These are phyloP conservation scores for Septoria petroselini DNA, from an alignment of 2,329 filamentous ascomycete species.

Conservation along the genomic window DNA sequence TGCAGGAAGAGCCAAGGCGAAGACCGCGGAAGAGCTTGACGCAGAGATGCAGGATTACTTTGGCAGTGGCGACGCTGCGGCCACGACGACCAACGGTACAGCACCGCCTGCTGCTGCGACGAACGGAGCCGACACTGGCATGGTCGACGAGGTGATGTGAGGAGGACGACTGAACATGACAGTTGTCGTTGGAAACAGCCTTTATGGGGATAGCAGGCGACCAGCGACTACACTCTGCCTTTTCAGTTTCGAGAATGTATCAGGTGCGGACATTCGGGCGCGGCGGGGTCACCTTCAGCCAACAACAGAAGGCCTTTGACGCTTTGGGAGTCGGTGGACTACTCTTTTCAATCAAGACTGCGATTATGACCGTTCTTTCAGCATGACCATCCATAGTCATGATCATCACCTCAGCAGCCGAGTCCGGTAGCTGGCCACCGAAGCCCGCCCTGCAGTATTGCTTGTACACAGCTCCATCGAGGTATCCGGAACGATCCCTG, in stretches of 20 bases:
- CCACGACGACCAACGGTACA: constrained; percentile 46
- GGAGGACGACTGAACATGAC: constrained; percentile 17
- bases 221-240: constrained; percentile 1
- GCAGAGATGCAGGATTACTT: constrained; percentile 99
- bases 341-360: neutral
- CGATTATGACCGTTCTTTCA: constrained; percentile 1
- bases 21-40: constrained; percentile 93
- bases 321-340: neutral
- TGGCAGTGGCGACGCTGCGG: constrained; percentile 48
- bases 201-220: neutral
- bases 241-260: constrained; percentile 14
- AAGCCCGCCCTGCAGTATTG: too few relatives aligned
- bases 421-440: neutral
- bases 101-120: constrained; percentile 48
- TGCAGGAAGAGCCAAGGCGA: constrained; percentile 67
- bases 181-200: neutral
- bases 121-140: constrained; percentile 51
- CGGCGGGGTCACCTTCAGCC: neutral
- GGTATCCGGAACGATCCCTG: constrained; percentile 2
- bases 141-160: constrained; percentile 56
- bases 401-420: neutral
- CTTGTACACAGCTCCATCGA: constrained; percentile 2
- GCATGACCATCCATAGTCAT: too few relatives aligned
- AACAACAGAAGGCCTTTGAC: neutral
- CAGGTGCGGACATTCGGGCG: constrained; percentile 3